Base-by-base conservation (phyloP, 2,329 filamentous ascomycete genomes). In the Fusarium chaquense region DNA sequence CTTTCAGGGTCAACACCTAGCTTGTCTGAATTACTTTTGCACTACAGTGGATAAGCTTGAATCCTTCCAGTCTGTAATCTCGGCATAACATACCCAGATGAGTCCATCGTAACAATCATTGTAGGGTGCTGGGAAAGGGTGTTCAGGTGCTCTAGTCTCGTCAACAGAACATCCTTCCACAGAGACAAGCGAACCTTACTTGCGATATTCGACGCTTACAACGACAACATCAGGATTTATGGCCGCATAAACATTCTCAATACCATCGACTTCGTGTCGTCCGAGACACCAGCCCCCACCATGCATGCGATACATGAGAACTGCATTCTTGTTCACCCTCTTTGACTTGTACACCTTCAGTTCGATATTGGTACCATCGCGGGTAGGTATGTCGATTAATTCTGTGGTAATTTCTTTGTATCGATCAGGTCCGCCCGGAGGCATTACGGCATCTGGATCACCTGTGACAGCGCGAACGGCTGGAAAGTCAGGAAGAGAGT, bases 301-400 rank as follows among this genome's bases (percentile, higher is more conserved):
- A 11, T 76, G 73, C 58, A 76, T 74, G 5, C 67, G 60, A 33
- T 70, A 67, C 71, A 75, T 74, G 3, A 76, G 24, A 18, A 65
- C 55, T 6, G 72, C 73, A 30, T 69, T 43, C 0, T 22, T 20
- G 0, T 44, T 35, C 1, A 65, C 63, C 5, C 63, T 62, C 0
- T 28, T 56, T 0, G 68, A 70, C 24, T 54, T 70, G 28, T 75
- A 75, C 0, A 75, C 30, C 33, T 72, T 72, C 6, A 75, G 51
- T 44, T 73, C 72, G 4, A 74, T 28, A 35, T 44, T 16, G 3
- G 26, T 33, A 0, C 73, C 71, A 43, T 75, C 73, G 0, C 73
- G 65, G 7, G 68, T 54, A 26, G 61, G 44, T 4, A 75, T 65
- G 0, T 62, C 15, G 11, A 73, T 47, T 12, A 73, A 22, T 26